These are phyloP conservation scores for Oryza punctata DNA, from an alignment of 176 grass and related monocot genomes.

Conservation along the genomic window DNA sequence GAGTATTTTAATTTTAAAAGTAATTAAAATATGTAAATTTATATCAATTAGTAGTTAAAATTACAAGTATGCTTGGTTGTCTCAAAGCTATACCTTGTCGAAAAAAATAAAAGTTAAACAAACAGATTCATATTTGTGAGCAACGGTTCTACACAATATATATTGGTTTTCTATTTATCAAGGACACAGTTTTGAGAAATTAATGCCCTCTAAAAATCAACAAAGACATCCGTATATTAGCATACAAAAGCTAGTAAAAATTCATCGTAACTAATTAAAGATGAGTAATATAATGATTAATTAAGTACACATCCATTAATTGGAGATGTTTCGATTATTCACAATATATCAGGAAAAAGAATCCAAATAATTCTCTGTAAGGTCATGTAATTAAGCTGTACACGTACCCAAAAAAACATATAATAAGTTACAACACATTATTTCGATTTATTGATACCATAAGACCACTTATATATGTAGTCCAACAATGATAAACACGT, in stretches of 20 bases:
- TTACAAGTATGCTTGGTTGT: too few relatives aligned
- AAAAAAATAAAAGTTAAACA: too few relatives aligned
- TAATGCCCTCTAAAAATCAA: neutral
- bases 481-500: conserved; percentile 24
- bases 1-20: too few relatives aligned
- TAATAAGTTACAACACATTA: conserved; percentile 27
- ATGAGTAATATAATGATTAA: neutral
- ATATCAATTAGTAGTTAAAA: too few relatives aligned
- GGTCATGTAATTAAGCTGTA: neutral
- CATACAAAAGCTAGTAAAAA: neutral
- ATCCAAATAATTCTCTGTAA: conserved; percentile 16
- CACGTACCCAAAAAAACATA: conserved; percentile 5
- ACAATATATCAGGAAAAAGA: neutral
- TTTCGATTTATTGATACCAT: conserved; percentile 40
- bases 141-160: too few relatives aligned
- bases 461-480: conserved; percentile 9
- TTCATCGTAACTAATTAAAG: neutral
- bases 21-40: too few relatives aligned
- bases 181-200: too few relatives aligned
- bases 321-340: neutral
- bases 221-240: too few relatives aligned
- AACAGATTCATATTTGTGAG: too few relatives aligned
- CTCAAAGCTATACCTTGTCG: neutral
- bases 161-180: too few relatives aligned
- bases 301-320: too few relatives aligned